Evolutionary conservation across 2,329 filamentous ascomycete genomes (phyloP), one percentile per base, ranked within the genome.

Genomic region (Claviceps monticola): DNA sequence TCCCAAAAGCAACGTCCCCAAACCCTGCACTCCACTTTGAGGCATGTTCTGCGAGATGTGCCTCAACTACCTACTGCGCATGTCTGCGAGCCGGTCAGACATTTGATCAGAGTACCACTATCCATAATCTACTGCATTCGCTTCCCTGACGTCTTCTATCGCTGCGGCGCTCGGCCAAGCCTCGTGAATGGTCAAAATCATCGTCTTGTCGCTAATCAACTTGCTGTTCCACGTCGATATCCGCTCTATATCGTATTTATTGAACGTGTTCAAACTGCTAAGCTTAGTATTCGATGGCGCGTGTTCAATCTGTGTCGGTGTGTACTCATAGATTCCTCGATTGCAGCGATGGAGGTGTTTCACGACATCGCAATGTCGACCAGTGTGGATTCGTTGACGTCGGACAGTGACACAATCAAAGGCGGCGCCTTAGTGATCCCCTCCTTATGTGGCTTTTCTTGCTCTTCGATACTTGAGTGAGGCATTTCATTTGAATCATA

Each of bases 21-120:
- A 36, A 14, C 48, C 46, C 51, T 52, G 49, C 5, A 44, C 51
- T 49, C 46, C 34, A 43, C 26, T 17, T 43, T 7, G 51, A 52
- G 9, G 9, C 45, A 39, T 49, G 45, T 9, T 19, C 9, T 17
- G 41, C 41, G 34, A 2, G 5, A 5, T 52, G 51, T 4, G 9
- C 47, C 47, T 17, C 37, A 21, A 16, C 14, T 23, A 7, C 21
- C 14, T 23, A 7, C 21, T 16, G 7, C 50, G 26, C 7, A 34
- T 4, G 6, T 16, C 11, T 17, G 51, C 51, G 8, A 53, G 16
- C 1, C 2, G 14, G 4, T 53, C 51, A 9, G 51, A 50, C 41
- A 50, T 16, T 19, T 43, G 26, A 13, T 53, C 51, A 53, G 17
- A 4, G 19, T 17, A 29, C 26, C 46, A n/a, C n/a, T n/a, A n/a